phyloP scores from a whole-genome alignment of 257 asterid species.

The Nemophila menziesii region DNA sequence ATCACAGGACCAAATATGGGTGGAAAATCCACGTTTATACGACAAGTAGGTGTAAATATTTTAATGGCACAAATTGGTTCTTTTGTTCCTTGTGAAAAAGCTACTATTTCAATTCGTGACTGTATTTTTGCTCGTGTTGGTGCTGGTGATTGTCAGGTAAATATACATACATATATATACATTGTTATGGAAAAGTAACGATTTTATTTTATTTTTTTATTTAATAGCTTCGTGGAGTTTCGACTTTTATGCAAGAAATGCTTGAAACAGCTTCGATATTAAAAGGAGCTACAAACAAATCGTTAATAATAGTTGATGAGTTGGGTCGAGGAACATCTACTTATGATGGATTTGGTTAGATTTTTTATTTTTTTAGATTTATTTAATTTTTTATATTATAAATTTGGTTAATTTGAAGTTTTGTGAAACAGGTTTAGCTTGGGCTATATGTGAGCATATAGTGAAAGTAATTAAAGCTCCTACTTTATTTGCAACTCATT shows the following conservation, averaged over 20 bases:
- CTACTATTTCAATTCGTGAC: constrained; percentile 81
- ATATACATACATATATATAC: not conserved
- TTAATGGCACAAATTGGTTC: constrained; percentile 96
- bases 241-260: constrained; percentile 99
- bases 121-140: constrained; percentile 99
- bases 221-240: constrained; percentile 83
- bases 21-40: constrained; percentile 89
- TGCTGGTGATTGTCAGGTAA: constrained; percentile 99
- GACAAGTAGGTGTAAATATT: constrained; percentile 93
- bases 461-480: constrained; percentile 81
- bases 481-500: constrained; percentile 92
- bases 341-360: constrained; percentile 97
- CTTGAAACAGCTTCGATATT: constrained; percentile 97
- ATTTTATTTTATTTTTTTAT: constrained; percentile 10
- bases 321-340: constrained; percentile 99
- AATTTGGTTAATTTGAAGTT: not conserved
- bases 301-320: constrained; percentile 84
- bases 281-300: constrained; percentile 87
- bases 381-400: not conserved
- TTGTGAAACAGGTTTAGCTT: constrained; percentile 61
- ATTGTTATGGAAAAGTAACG: not conserved
- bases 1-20: constrained; percentile 99
- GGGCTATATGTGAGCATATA: constrained; percentile 97
- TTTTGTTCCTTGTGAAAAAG: constrained; percentile 81
- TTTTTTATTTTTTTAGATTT: not conserved